Conservation (phyloP, 2,329 filamentous ascomycete species). For the Sporothrix luriei region DNA sequence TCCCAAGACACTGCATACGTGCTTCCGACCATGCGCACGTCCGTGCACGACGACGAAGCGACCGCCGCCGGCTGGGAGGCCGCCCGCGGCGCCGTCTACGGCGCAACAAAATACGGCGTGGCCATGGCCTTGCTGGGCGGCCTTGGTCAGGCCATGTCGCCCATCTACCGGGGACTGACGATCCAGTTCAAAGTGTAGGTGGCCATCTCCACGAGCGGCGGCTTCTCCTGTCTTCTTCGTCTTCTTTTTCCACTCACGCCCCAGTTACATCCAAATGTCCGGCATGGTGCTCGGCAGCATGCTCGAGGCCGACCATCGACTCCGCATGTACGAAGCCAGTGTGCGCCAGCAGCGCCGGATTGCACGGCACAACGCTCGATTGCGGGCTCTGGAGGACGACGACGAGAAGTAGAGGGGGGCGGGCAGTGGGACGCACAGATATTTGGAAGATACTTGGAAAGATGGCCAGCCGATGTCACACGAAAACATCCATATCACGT, state of each 20-base stretch:
- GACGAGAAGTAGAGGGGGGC: conserved; percentile 5
- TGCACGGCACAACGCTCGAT: conserved; percentile 60
- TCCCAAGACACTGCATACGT: background rate
- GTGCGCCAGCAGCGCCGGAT: conserved; percentile 67
- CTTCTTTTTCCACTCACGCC: background rate
- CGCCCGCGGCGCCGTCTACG: conserved; percentile 64
- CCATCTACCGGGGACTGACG: conserved; percentile 71
- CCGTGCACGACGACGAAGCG: conserved; percentile 66
- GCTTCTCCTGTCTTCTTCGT: background rate
- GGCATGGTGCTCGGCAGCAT: conserved; percentile 79
- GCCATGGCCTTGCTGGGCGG: conserved; percentile 64
- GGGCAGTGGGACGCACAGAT: background rate
- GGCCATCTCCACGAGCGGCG: too few relatives aligned
- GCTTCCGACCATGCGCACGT: conserved; percentile 47
- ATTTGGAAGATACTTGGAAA: too few relatives aligned
- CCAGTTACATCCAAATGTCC: conserved; percentile 80
- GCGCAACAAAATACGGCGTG: conserved; percentile 73
- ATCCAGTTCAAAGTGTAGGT: conserved; percentile 77
- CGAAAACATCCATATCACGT: background rate
- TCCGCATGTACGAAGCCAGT: conserved; percentile 67
- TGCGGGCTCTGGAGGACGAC: conserved; percentile 33
- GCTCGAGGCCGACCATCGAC: conserved; percentile 71
- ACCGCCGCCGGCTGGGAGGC: conserved; percentile 72
- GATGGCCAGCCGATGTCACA: too few relatives aligned
- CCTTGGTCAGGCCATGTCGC: conserved; percentile 65